Evolutionary conservation across 306 rosid species (phyloP), one percentile per base, ranked within the genome.

Genomic region (Oxytropis ochrocephala): DNA sequence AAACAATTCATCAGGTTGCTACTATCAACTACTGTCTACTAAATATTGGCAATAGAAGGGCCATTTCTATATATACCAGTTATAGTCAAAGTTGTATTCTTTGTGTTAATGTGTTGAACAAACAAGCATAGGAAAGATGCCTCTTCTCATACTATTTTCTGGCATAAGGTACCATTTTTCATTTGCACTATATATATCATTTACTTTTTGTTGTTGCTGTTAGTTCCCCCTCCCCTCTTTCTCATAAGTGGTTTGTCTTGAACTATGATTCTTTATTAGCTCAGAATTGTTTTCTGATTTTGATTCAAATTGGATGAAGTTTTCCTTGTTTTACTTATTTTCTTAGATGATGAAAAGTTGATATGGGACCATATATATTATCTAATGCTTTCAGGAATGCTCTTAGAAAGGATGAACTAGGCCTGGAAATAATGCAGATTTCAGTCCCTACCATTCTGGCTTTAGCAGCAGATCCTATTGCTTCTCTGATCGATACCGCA

Each of bases 381-480:
- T 59, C 2, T 33, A 9, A 27, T 62, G 49, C 29, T 47, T 70
- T 16, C 70, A 80, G 84, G 70, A 64, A 80, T 11, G 74, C 47
- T 56, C 69, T 80, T 5, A 5, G 59, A 13, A 64, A 17, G 49
- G 84, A 80, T 64, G 80, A 58, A 47, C 63, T 80, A 6, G 84
- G 84, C 32, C 46, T 55, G 58, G 85, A 80, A 76, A 76, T 80
- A 65, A 56, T 80, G 78, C 50, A 72, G 9, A 72, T 80, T 33
- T 11, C 85, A 27, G 42, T 80, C 38, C 85, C 85, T 17, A 67
- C 85, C 30, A 76, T 78, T 29, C 64, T 81, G 38, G 81, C 85
- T 60, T 72, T 81, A 43, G 79, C 81, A n/a, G 85, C 85, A 60
- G 85, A 81, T 67, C 85, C 85, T 44, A 14, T 81, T 81, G 85